These are phyloP conservation scores for Beauveria sp. DNA, from an alignment of 2,329 filamentous ascomycete species.

Conservation along the genomic window DNA sequence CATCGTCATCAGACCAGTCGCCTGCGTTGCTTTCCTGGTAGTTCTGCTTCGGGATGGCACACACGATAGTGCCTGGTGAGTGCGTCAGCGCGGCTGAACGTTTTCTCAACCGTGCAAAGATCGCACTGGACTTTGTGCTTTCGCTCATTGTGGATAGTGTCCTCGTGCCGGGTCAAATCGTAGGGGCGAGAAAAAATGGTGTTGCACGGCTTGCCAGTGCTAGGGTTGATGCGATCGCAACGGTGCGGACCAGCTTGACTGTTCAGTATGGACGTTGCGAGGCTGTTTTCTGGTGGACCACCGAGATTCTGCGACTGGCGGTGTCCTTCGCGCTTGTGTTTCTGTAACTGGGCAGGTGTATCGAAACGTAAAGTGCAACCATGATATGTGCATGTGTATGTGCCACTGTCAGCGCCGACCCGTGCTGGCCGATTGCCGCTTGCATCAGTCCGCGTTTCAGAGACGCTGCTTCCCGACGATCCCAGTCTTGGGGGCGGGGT, in stretches of 20 bases:
- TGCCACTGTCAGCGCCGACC: conserved; percentile 69
- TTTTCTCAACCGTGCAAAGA: conserved; percentile 92
- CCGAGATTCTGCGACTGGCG: conserved; percentile 55
- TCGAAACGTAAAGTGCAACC: conserved; percentile 85
- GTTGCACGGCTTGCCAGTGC: conserved; percentile 89
- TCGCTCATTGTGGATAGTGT: conserved; percentile 90
- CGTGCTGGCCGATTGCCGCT: conserved; percentile 47
- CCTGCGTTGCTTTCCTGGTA: conserved; percentile 56
- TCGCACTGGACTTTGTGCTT: conserved; percentile 94
- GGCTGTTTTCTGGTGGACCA: conserved; percentile 24
- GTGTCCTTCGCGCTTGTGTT: conserved; percentile 92
- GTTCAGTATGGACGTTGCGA: conserved; percentile 56
- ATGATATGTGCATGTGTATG: conserved; percentile 94
- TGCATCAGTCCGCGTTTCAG: conserved; percentile 24
- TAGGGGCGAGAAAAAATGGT: conserved; percentile 93
- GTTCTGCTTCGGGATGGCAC: conserved; percentile 81
- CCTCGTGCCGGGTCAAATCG: conserved; percentile 91
- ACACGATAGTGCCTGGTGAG: conserved; percentile 90
- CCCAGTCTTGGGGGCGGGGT: conserved; percentile 30
- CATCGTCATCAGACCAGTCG: conserved; percentile 12
- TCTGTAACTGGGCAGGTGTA: conserved; percentile 76
- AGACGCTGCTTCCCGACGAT: conserved; percentile 33
- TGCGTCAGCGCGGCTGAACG: conserved; percentile 90
- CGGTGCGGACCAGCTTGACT: conserved; percentile 89
- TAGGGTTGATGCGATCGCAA: conserved; percentile 89